Evolutionary conservation across 2,329 filamentous ascomycete genomes (phyloP).

Genomic region (Fusarium torreyae): DNA sequence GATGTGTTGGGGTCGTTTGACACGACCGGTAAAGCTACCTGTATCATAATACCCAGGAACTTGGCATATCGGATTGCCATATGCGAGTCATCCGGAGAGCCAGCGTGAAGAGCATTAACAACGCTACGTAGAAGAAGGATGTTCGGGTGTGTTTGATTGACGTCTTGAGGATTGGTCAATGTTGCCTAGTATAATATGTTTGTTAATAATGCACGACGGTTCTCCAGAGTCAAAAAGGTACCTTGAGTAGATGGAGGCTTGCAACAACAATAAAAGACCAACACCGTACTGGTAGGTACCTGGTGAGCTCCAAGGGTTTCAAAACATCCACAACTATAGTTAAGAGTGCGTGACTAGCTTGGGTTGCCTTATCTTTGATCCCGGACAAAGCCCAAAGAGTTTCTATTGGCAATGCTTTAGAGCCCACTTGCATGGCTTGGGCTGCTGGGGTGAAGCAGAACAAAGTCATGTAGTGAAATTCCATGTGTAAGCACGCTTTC

Average conservation of each 20-base stretch:
- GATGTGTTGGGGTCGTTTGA: background rate
- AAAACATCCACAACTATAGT: constrained; percentile 19
- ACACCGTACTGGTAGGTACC: constrained; percentile 26
- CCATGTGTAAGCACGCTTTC: constrained; percentile 27
- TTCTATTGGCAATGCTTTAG: background rate
- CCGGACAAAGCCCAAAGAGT: background rate
- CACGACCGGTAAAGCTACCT: constrained; percentile 8
- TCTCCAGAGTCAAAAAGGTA: background rate
- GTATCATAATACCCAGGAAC: constrained; percentile 30
- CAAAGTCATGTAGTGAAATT: constrained; percentile 29
- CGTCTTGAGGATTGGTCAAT: constrained; percentile 10
- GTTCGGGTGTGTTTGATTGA: constrained; percentile 11
- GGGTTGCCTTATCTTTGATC: constrained; percentile 21
- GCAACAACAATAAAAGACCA: constrained; percentile 37
- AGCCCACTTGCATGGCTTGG: constrained; percentile 6
- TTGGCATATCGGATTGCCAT: constrained; percentile 37
- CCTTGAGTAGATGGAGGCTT: constrained; percentile 31
- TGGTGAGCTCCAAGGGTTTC: constrained; percentile 11
- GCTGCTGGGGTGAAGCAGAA: constrained; percentile 29
- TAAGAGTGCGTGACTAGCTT: constrained; percentile 24
- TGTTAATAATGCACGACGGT: background rate
- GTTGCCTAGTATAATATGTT: constrained; percentile 10
- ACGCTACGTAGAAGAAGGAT: constrained; percentile 24
- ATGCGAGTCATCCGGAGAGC: constrained; percentile 28
- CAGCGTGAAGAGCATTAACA: constrained; percentile 20